Base-by-base conservation (phyloP, 192 early-diverging fungal species). In the Coemansia sp. region DNA sequence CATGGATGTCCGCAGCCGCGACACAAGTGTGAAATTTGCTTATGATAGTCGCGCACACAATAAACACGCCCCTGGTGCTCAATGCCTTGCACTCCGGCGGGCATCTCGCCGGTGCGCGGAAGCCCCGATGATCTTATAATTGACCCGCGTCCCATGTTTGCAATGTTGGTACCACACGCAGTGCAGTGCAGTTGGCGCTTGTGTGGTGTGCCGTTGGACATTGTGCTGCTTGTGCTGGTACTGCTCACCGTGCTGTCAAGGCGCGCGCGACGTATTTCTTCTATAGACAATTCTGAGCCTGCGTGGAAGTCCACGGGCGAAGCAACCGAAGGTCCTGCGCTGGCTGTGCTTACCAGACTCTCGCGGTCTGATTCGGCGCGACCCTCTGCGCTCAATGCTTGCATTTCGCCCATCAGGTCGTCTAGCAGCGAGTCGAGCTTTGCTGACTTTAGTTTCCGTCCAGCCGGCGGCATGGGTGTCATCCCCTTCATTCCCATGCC, bases 371-470 rank as follows among this genome's bases (percentile, higher is more conserved):
- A 81, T 60, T 81, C 78, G 0, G 71, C 61, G 0, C 76, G 71
- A 54, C 61, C 68, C 62, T 75, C 72, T 0, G 69, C 61, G 52
- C 64, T 82, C 57, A 82, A 55, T n/a, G 71, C 75, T 59, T 82
- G 75, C 75, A 82, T 82, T 51, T 77, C 71, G 56, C 71, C 75
- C 80, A 82, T 68, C 57, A 82, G 54, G 19, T 82, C 80, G 53
- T 77, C 80, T 27, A 82, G 59, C 61, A 82, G 60, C 57, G 75
- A 77, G 59, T 82, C 80, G 14, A 82, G 68, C 58, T 77, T 76
- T 17, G 71, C 75, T 7, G 80, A 67, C 61, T 77, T 77, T 33
- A 70, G 57, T 23, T 69, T 70, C 27, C 63, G 42, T 42, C 30
- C 60, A 46, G 32, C 59, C 1, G 65, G 54, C 17, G 51, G 54